Base-by-base conservation (phyloP, 148 eudicot genomes). In the Rhododendron ovatum region DNA sequence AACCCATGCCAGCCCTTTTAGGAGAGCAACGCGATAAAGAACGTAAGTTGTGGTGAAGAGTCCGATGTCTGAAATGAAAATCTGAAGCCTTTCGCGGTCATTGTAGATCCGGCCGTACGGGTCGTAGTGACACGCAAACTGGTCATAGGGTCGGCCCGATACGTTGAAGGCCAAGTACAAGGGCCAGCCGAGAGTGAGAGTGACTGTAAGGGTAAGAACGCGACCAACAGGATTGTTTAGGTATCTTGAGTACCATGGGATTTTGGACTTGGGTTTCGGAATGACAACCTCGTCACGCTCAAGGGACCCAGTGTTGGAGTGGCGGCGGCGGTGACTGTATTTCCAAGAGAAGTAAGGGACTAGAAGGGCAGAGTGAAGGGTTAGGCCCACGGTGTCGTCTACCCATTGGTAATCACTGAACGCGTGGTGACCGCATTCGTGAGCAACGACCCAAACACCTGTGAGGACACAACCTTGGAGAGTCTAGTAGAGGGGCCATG, bases 261-360 rank as follows among this genome's bases (percentile, higher is more conserved):
- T 80, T 33, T 86, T 9, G 35, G 92, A 81, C 82, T 90, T 90
- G 48, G 90, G 86, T 76, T 93, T 93, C 1, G 95, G 95, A 37
- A 93, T 94, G 80, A 93, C 92, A 17, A 92, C 94, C 67, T 93
- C 95, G 51, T 93, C 95, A 2, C 83, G 85, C 10, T 93, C 93
- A 7, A 93, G 85, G 17, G 95, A 92, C 1, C 92, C 92, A 4
- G 93, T 93, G 91, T 93, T 93, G 30, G 94, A 91, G 87, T 93
- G 95, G 89, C 92, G 95, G 71, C 94, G 93, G 12, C 95, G 91
- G 83, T 93, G 95, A 69, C 95, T 93, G 76, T 91, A 93, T 78
- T 93, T 93, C 95, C 93, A 90, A 1, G 95, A 93, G 91, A 92
- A 93, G 89, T 91, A 92, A 1, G 94, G 96, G 67, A 93, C 94